Conservation (phyloP, 148 eudicot species). For the Fagopyrum esculentum region DNA sequence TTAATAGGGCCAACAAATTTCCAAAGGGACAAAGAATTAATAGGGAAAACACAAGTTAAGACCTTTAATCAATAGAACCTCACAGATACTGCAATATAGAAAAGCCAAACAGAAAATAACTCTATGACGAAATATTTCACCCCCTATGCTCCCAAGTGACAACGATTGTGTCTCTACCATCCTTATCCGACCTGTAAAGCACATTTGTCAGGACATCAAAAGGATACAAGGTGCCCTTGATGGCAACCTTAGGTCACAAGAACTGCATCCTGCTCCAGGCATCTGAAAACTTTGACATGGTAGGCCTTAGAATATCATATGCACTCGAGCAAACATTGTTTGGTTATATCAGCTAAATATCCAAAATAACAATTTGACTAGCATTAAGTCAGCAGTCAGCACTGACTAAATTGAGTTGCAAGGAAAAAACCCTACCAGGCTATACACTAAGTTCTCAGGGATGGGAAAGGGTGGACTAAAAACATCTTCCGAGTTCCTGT, state of each 20-base stretch:
- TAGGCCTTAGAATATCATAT: conserved; percentile 73
- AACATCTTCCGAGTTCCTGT: conserved; percentile 27
- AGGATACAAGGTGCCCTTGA: conserved; percentile 85
- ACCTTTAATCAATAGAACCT: conserved; percentile 13
- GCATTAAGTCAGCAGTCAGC: neutral
- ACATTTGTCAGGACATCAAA: conserved; percentile 80
- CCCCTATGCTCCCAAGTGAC: conserved; percentile 43
- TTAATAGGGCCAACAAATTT: neutral
- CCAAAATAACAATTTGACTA: conserved; percentile 27
- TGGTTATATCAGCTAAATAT: conserved; percentile 43
- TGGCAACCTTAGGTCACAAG: conserved; percentile 87
- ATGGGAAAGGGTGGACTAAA: conserved; percentile 68
- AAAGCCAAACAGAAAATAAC: conserved; percentile 30
- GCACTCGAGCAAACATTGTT: conserved; percentile 43
- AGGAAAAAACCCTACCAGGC: conserved; percentile 55
- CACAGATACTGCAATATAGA: conserved; percentile 27
- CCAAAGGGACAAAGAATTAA: neutral
- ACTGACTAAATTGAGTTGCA: conserved; percentile 10
- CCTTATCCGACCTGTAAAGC: conserved; percentile 99
- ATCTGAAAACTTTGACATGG: conserved; percentile 97
- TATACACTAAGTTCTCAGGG: conserved; percentile 61
- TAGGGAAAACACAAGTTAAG: neutral
- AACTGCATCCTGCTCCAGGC: conserved; percentile 88
- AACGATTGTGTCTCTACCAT: conserved; percentile 27
- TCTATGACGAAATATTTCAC: conserved; percentile 32